Percentiles rank a stretch among this genome's conserved stretches.
phyloP scores from a whole-genome alignment of 2,329 filamentous ascomycete species.

The Colletotrichum trifolii region DNA sequence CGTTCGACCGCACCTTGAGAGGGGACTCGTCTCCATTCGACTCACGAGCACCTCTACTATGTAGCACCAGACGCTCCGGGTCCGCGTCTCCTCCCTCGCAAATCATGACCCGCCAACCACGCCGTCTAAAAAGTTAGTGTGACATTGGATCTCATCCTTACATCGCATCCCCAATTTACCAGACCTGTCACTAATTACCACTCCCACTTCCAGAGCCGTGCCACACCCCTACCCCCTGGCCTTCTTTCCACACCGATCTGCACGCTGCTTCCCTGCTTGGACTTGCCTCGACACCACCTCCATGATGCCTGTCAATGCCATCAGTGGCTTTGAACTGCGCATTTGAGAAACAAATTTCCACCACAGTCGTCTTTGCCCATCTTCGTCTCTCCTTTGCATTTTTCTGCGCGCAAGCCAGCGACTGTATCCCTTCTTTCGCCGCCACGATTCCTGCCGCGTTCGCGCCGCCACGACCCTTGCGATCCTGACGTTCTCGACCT shows the following conservation, averaged over 20 bases:
- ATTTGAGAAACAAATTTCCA: slow-evolving; percentile 21
- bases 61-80: background rate
- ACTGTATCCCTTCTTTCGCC: background rate
- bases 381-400: slow-evolving; percentile 1
- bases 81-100: slow-evolving; percentile 24
- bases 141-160: slow-evolving; percentile 15
- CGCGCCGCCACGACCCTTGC: slow-evolving; percentile 4
- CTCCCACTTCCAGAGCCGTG: background rate
- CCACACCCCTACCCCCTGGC: slow-evolving; percentile 16
- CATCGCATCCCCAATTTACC: slow-evolving; percentile 20
- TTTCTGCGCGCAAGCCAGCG: slow-evolving; percentile 4
- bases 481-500: background rate
- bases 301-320: slow-evolving; percentile 33
- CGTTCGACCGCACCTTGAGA: background rate
- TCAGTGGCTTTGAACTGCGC: slow-evolving; percentile 25
- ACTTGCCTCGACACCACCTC: slow-evolving; percentile 13
- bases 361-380: background rate
- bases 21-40: background rate
- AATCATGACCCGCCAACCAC: slow-evolving; percentile 17
- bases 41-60: background rate
- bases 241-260: slow-evolving; percentile 19
- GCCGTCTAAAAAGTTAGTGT: slow-evolving; percentile 13
- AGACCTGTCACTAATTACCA: no score
- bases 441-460: background rate
- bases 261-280: slow-evolving; percentile 26